A percentile compares a stretch with the other conserved stretches of the same genome.
Evolutionary conservation across 257 asterid species (phyloP).

Genomic region (Primulina eburnea): DNA sequence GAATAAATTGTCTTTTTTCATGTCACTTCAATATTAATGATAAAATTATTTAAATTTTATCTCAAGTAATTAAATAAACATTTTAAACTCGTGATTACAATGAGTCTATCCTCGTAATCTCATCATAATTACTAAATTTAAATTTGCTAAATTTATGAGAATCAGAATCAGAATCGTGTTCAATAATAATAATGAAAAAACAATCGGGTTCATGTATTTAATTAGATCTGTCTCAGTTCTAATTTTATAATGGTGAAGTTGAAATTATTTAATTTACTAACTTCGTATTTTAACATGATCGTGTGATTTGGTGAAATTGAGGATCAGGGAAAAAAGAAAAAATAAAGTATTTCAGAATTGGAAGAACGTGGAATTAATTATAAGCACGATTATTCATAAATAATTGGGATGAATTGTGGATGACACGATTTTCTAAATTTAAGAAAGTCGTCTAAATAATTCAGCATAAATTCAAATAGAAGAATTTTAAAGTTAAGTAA

Average conservation of each 20-base stretch:
- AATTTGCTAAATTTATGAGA: not conserved
- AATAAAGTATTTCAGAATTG: conserved; percentile 20
- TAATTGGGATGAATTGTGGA: conserved; percentile 1
- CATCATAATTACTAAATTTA: too few relatives aligned
- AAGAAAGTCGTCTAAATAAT: too few relatives aligned
- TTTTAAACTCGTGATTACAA: too few relatives aligned
- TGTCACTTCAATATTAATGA: too few relatives aligned
- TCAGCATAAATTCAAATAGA: not conserved
- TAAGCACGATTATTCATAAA: conserved; percentile 7
- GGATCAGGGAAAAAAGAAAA: not conserved
- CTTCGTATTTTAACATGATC: conserved; percentile 24
- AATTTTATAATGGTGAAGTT: conserved; percentile 31
- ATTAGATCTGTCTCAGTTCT: conserved; percentile 25
- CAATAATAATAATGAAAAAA: too few relatives aligned
- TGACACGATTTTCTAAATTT: not conserved
- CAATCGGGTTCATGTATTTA: conserved; percentile 8
- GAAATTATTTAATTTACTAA: conserved; percentile 19
- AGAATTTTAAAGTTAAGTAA: not conserved
- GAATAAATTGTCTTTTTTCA: too few relatives aligned
- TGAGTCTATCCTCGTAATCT: too few relatives aligned
- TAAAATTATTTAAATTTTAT: too few relatives aligned
- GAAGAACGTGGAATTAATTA: conserved; percentile 45
- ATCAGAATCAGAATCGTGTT: not conserved
- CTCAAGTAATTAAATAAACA: not conserved
- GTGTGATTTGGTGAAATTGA: conserved; percentile 18